A percentile compares a stretch with the other conserved stretches of the same genome.
Conservation (phyloP, 176 grass and related monocot species). For the Bolboschoenus planiculmis region DNA sequence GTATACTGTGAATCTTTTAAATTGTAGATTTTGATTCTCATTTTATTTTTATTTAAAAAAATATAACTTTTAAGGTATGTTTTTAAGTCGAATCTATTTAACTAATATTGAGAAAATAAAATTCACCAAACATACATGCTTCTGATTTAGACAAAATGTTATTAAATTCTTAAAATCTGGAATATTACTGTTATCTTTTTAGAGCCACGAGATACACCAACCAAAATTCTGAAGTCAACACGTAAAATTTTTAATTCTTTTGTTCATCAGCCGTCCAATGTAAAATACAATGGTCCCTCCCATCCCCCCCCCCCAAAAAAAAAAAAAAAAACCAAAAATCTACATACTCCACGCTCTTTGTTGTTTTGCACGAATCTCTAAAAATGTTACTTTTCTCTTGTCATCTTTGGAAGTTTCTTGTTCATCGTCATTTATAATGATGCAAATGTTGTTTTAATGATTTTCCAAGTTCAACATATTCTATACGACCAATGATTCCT, state of each 20-base stretch:
- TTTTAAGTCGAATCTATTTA: too few relatives aligned
- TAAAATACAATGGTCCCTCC: neutral
- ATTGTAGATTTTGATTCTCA: too few relatives aligned
- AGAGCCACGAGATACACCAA: neutral
- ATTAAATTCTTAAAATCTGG: neutral
- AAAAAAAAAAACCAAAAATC: too few relatives aligned
- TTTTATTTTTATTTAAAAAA: too few relatives aligned
- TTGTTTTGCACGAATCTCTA: neutral
- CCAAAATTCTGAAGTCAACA: neutral
- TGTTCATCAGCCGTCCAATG: neutral
- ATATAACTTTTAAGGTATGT: too few relatives aligned
- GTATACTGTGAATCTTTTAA: too few relatives aligned
- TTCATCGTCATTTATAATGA: constrained; percentile 2
- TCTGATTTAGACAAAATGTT: neutral
- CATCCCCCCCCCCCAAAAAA: too few relatives aligned
- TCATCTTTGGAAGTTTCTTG: neutral
- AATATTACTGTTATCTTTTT: neutral
- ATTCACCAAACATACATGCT: neutral
- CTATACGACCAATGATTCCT: neutral
- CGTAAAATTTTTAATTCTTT: neutral
- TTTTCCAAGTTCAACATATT: neutral
- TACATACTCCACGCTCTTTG: neutral
- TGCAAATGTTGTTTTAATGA: neutral
- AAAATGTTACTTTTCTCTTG: neutral
- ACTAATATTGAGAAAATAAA: neutral